Conservation (phyloP, 495 filamentous ascomycete genomes). For the Penicillium chermesinum region DNA sequence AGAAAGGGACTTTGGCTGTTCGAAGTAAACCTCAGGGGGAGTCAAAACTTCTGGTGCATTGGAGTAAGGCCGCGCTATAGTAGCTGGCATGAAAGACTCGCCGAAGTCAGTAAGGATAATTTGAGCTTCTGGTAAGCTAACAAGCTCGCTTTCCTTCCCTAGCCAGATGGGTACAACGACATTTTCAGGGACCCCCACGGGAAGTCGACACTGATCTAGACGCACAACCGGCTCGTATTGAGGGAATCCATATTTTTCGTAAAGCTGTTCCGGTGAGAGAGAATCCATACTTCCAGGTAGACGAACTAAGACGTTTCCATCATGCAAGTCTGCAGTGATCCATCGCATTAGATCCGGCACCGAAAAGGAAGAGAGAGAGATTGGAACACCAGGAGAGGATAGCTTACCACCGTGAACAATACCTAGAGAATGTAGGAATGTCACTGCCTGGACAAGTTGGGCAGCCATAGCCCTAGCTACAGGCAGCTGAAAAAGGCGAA, state of each 20-base stretch:
- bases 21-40: neutral
- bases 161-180: neutral
- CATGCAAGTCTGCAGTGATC: conserved; percentile 30
- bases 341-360: no score
- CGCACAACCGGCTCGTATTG: neutral
- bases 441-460: conserved; percentile 29
- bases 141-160: neutral
- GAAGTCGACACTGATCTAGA: neutral
- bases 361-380: no score
- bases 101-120: neutral
- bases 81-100: neutral
- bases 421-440: conserved; percentile 22
- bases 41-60: neutral
- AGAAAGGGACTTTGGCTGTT: neutral
- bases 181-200: neutral
- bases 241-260: neutral
- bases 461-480: conserved; percentile 35
- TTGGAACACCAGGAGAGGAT: no score
- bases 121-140: neutral
- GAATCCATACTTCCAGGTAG: neutral
- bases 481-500: conserved; percentile 22
- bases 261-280: neutral
- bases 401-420: conserved; percentile 26
- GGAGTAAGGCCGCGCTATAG: neutral
- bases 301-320: conserved; percentile 28